Evolutionary conservation across 768 basidiomycete genomes (phyloP).

Genomic region (Phlegmacium glaucopus): DNA sequence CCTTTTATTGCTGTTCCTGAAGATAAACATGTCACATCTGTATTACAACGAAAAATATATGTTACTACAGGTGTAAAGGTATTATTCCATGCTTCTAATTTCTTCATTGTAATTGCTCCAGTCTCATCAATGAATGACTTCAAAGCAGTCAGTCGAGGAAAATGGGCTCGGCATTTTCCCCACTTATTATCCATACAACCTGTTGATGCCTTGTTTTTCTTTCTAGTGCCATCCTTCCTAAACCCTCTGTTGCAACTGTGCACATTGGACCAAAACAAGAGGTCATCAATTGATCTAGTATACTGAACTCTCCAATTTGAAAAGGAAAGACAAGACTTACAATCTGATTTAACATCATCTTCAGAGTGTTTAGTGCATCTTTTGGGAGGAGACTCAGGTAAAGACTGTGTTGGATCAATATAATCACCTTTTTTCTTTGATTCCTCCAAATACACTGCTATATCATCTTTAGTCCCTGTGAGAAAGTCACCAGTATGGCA

Average conservation of each 20-base stretch:
- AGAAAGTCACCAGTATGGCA: slow-evolving; percentile 26
- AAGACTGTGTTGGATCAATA: slow-evolving; percentile 17
- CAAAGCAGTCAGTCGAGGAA: slow-evolving; percentile 23
- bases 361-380: slow-evolving; percentile 5
- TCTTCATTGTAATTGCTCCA: slow-evolving; percentile 26
- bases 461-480: slow-evolving; percentile 21
- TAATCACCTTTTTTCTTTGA: neutral
- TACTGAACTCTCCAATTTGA: slow-evolving; percentile 17
- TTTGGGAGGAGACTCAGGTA: slow-evolving; percentile 19
- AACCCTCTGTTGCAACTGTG: slow-evolving; percentile 19
- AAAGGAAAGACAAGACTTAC: neutral
- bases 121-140: slow-evolving; percentile 22
- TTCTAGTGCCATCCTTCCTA: slow-evolving; percentile 13
- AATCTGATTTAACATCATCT: slow-evolving; percentile 8
- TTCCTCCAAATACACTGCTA: slow-evolving; percentile 1
- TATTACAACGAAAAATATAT: slow-evolving; percentile 31
- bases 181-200: slow-evolving; percentile 26
- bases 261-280: slow-evolving; percentile 24
- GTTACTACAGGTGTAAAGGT: slow-evolving; percentile 22
- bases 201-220: slow-evolving; percentile 7
- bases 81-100: slow-evolving; percentile 31
- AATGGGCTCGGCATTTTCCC: slow-evolving; percentile 27
- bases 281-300: slow-evolving; percentile 20
- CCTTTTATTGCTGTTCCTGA: slow-evolving; percentile 35
- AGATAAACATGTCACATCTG: slow-evolving; percentile 28